These are phyloP conservation scores for Miamiensis avidus DNA, from an alignment of 169 alveolate genomes.

Conservation along the genomic window DNA sequence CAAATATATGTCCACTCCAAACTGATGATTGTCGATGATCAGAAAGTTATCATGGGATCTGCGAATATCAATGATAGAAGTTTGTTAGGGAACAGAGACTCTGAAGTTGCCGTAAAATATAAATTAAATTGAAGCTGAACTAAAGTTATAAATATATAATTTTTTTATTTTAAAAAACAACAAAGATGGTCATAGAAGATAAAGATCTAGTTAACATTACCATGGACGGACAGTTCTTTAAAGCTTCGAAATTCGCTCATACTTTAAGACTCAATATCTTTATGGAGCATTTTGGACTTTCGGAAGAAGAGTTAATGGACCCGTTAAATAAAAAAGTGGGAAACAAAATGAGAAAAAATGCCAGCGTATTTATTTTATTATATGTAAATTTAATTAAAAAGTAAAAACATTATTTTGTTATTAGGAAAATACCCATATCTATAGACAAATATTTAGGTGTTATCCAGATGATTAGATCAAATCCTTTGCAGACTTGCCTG, in stretches of 20 bases:
- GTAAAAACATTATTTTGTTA: not conserved
- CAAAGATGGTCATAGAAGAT: constrained; percentile 57
- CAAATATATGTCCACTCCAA: constrained; percentile 69
- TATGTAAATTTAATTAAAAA: too few relatives aligned
- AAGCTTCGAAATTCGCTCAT: constrained; percentile 59
- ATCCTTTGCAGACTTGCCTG: not conserved
- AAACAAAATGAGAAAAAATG: constrained; percentile 36
- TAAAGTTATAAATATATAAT: constrained; percentile 71
- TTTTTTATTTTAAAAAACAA: constrained; percentile 70
- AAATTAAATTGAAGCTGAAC: constrained; percentile 57
- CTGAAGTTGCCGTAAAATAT: constrained; percentile 63
- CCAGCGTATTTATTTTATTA: constrained; percentile 7
- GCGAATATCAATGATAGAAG: constrained; percentile 85
- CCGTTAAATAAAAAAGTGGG: constrained; percentile 51
- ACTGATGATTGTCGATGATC: constrained; percentile 76
- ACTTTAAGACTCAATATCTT: constrained; percentile 59
- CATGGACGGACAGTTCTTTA: constrained; percentile 50
- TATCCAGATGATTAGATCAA: constrained; percentile 68
- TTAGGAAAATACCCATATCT: constrained; percentile 49
- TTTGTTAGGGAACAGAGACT: constrained; percentile 77
- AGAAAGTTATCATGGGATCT: constrained; percentile 71
- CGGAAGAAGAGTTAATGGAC: constrained; percentile 54
- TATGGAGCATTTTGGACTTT: constrained; percentile 67
- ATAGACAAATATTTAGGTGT: constrained; percentile 66
- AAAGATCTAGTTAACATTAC: constrained; percentile 29